Evolutionary conservation across 129 eudicot genomes (phyloP).

Genomic region (Pseudognaphalium luteoalbum): DNA sequence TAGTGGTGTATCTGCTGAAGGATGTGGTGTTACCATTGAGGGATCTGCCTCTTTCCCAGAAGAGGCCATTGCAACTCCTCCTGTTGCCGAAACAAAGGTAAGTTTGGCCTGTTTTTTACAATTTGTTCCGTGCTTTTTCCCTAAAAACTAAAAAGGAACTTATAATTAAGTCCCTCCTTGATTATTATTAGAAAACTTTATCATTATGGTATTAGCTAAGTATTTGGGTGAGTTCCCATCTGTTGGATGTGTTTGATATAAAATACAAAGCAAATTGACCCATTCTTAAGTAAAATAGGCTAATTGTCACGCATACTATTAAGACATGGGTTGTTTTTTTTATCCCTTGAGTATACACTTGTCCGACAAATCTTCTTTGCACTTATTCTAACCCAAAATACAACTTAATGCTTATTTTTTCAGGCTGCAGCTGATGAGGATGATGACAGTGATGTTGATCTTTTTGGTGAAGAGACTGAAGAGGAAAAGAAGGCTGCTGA

Average conservation of each 20-base stretch:
- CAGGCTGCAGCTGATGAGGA: conserved; percentile 84
- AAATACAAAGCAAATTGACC: too few relatives aligned
- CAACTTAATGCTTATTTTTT: background rate
- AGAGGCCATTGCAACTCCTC: conserved; percentile 74
- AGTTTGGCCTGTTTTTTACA: background rate
- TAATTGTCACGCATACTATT: too few relatives aligned
- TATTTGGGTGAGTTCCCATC: too few relatives aligned
- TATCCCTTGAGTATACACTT: background rate
- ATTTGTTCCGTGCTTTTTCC: background rate
- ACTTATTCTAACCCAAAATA: background rate
- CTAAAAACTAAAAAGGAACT: too few relatives aligned
- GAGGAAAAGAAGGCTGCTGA: conserved; percentile 97
- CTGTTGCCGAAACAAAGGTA: conserved; percentile 71
- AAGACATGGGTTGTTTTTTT: background rate
- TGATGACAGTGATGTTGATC: conserved; percentile 85
- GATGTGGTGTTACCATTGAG: conserved; percentile 72
- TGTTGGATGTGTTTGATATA: too few relatives aligned
- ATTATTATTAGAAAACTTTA: too few relatives aligned
- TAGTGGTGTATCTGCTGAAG: conserved; percentile 93
- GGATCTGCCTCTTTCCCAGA: conserved; percentile 60
- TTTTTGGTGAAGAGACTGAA: conserved; percentile 95
- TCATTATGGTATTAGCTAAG: background rate
- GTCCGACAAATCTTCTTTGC: background rate
- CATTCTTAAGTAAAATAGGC: too few relatives aligned
- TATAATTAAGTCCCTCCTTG: too few relatives aligned